Percentiles rank a stretch among this genome's conserved stretches.
These are phyloP conservation scores for Coemansia nantahalensis DNA, from an alignment of 192 early-diverging fungal genomes.

Conservation along the genomic window DNA sequence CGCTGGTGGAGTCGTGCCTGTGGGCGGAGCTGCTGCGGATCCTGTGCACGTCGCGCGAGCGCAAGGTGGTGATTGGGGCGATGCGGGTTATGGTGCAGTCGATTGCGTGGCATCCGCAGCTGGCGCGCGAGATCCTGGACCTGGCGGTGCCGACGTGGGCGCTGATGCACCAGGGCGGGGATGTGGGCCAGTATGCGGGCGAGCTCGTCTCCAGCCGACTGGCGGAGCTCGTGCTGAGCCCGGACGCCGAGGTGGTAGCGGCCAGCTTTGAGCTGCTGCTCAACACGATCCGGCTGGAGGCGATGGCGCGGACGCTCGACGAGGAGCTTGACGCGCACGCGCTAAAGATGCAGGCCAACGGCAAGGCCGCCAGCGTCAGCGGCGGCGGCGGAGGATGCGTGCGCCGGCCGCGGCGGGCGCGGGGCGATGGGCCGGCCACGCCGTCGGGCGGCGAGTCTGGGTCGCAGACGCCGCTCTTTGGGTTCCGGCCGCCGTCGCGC, in stretches of 20 bases:
- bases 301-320: constrained; percentile 42
- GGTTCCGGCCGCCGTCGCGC: constrained; percentile 19
- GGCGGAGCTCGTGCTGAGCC: constrained; percentile 36
- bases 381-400: too few relatives aligned
- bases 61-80: constrained; percentile 38
- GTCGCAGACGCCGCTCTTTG: constrained; percentile 35
- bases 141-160: constrained; percentile 28
- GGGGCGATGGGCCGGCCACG: constrained; percentile 1
- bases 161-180: background rate
- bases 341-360: background rate
- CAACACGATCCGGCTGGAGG: constrained; percentile 45
- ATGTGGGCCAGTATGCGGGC: constrained; percentile 15
- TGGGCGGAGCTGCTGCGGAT: constrained; percentile 48
- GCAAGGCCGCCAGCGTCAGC: background rate
- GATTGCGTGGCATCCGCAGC: constrained; percentile 48
- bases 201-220: constrained; percentile 27
- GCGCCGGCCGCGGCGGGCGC: constrained; percentile 6
- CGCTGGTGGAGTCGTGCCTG: constrained; percentile 42
- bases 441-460: constrained; percentile 36
- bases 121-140: constrained; percentile 41
- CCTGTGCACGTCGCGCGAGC: constrained; percentile 28
- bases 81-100: constrained; percentile 41
- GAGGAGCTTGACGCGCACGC: constrained; percentile 36
- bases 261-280: constrained; percentile 45
- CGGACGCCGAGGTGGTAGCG: constrained; percentile 31